These are phyloP conservation scores for Solanum gracilifrons DNA, from an alignment of 257 asterid genomes.

Conservation along the genomic window DNA sequence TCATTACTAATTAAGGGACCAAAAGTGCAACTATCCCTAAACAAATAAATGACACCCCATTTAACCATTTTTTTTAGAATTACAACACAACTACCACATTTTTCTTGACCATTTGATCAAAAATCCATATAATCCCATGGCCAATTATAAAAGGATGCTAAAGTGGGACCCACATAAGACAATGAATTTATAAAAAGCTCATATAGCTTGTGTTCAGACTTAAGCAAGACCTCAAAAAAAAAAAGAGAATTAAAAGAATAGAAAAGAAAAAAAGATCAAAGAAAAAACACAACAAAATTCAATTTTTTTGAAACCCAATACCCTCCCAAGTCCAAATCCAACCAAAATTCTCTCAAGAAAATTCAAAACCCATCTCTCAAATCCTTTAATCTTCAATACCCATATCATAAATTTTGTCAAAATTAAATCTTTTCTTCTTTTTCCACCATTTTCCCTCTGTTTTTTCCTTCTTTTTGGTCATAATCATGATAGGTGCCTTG, in stretches of 20 bases:
- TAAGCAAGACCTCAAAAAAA: not conserved
- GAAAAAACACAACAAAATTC: not conserved
- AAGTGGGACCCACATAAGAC: slow-evolving; percentile 1
- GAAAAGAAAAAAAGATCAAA: not conserved
- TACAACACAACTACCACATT: not conserved
- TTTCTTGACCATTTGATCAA: not conserved
- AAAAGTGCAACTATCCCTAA: not conserved
- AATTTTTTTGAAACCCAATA: slow-evolving; percentile 21
- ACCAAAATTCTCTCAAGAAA: slow-evolving; percentile 4
- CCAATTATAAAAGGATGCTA: not conserved
- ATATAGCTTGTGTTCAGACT: not conserved
- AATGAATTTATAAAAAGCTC: slow-evolving; percentile 4
- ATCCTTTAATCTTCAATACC: slow-evolving; percentile 10
- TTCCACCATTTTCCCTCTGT: not conserved
- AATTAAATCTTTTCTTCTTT: not conserved
- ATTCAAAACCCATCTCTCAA: slow-evolving; percentile 12
- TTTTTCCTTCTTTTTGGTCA: not conserved
- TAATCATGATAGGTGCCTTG: not conserved
- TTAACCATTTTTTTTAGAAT: not conserved
- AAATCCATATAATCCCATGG: not conserved
- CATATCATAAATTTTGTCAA: slow-evolving; percentile 1
- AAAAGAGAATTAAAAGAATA: not conserved
- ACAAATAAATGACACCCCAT: not conserved
- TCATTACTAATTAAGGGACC: not conserved
- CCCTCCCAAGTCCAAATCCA: not conserved